Percentiles rank a stretch among this genome's conserved stretches.
Conservation (phyloP, 345 rosid genomes). For the Acer campestre region DNA sequence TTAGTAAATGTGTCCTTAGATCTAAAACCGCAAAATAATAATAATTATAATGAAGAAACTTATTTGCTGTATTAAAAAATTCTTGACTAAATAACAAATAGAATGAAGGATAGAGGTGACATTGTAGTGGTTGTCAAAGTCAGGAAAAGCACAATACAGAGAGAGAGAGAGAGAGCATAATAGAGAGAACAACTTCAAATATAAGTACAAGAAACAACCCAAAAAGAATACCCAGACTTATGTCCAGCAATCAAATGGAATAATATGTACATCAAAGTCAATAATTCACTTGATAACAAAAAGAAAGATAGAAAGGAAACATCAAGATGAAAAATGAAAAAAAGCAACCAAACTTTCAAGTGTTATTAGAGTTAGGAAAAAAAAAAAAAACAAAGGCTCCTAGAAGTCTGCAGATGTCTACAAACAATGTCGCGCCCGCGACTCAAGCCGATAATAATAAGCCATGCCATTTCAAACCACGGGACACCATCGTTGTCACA, state of each 20-base stretch:
- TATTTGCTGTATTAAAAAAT: no score
- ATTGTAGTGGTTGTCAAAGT: neutral
- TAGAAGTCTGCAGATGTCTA: slow-evolving; percentile 45
- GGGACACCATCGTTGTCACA: slow-evolving; percentile 21
- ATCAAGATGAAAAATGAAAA: neutral
- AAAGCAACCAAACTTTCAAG: slow-evolving; percentile 29
- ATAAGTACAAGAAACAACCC: slow-evolving; percentile 27
- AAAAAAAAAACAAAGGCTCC: slow-evolving; percentile 41
- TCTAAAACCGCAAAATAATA: no score
- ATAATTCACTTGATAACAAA: slow-evolving; percentile 22
- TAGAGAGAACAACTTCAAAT: slow-evolving; percentile 7
- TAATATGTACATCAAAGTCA: slow-evolving; percentile 39
- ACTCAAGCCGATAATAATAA: slow-evolving; percentile 5
- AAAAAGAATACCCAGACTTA: slow-evolving; percentile 32
- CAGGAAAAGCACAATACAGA: neutral
- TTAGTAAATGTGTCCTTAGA: no score
- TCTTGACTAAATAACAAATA: neutral
- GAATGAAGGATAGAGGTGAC: neutral
- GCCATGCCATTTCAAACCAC: slow-evolving; percentile 23
- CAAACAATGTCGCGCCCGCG: slow-evolving; percentile 21
- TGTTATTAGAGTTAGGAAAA: slow-evolving; percentile 45
- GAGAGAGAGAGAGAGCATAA: neutral
- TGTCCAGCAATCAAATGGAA: slow-evolving; percentile 43
- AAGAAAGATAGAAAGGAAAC: neutral
- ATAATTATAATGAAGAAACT: neutral